Conservation (phyloP, 2,329 filamentous ascomycete genomes). For the Pestalotiopsis sp. region DNA sequence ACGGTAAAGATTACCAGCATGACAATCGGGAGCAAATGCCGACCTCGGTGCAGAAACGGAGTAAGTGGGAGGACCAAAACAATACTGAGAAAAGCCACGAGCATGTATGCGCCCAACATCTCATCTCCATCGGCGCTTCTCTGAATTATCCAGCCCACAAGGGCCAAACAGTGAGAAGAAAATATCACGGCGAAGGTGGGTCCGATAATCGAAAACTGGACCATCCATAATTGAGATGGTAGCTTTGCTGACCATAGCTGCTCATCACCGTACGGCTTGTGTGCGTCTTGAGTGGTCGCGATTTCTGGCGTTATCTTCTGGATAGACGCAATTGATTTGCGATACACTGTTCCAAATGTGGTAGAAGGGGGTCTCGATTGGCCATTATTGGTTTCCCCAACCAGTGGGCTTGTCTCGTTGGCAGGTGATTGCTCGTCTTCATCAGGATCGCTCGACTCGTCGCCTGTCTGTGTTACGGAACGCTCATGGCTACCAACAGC, state of each 20-base stretch:
- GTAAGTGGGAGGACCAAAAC: slow-evolving; percentile 75
- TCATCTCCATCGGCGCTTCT: not conserved
- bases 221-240: slow-evolving; percentile 82
- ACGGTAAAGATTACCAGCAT: slow-evolving; percentile 74
- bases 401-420: slow-evolving; percentile 74
- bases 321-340: slow-evolving; percentile 47
- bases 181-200: slow-evolving; percentile 69
- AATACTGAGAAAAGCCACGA: slow-evolving; percentile 42
- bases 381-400: slow-evolving; percentile 68
- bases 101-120: not conserved
- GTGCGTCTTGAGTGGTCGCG: slow-evolving; percentile 23
- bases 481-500: not conserved
- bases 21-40: slow-evolving; percentile 79
- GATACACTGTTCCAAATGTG: slow-evolving; percentile 59
- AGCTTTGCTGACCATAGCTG: slow-evolving; percentile 83
- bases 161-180: not conserved
- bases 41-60: slow-evolving; percentile 86
- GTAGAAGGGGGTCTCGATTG: slow-evolving; percentile 57
- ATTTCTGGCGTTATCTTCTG: slow-evolving; percentile 31
- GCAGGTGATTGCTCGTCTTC: not conserved
- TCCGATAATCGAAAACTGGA: slow-evolving; percentile 85
- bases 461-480: not conserved
- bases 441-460: not conserved
- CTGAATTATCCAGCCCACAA: not conserved
- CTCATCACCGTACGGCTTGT: slow-evolving; percentile 65